phyloP scores from a whole-genome alignment of 2,329 filamentous ascomycete species.

The Nannizzia gypsea region DNA sequence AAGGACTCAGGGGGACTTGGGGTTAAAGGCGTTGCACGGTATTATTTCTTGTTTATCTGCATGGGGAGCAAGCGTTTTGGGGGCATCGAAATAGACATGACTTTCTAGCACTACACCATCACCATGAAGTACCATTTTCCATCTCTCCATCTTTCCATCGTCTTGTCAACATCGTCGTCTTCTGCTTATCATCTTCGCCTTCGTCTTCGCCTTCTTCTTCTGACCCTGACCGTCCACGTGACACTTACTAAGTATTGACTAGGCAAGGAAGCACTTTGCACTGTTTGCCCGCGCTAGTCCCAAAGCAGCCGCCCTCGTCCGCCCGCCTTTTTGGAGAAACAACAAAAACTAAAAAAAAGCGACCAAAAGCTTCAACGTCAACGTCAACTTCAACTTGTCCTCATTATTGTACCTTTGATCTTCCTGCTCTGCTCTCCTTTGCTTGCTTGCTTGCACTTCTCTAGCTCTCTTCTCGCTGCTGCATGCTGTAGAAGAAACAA shows the following conservation, averaged over 20 bases:
- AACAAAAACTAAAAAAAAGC: background rate
- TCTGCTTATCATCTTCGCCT: too few species aligned
- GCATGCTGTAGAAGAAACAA: background rate
- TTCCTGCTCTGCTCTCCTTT: too few species aligned
- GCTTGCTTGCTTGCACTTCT: too few species aligned
- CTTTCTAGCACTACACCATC: background rate
- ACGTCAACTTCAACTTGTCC: background rate
- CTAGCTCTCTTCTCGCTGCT: background rate
- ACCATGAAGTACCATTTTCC: background rate
- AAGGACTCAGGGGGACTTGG: background rate
- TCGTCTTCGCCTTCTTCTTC: background rate
- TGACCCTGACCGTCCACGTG: too few species aligned
- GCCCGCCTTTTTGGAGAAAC: background rate
- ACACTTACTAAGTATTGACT: background rate
- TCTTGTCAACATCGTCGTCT: background rate
- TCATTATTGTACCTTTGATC: too few species aligned
- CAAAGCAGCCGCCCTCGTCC: background rate
- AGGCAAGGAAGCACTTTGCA: background rate
- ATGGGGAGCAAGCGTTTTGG: background rate
- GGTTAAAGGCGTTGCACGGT: background rate
- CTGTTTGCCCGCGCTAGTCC: slow-evolving; percentile 1
- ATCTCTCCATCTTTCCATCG: background rate
- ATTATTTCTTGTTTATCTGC: background rate
- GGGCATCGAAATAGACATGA: background rate
- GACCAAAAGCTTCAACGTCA: background rate